phyloP scores from a whole-genome alignment of 2,329 filamentous ascomycete species.

The Calonectria pteridis region DNA sequence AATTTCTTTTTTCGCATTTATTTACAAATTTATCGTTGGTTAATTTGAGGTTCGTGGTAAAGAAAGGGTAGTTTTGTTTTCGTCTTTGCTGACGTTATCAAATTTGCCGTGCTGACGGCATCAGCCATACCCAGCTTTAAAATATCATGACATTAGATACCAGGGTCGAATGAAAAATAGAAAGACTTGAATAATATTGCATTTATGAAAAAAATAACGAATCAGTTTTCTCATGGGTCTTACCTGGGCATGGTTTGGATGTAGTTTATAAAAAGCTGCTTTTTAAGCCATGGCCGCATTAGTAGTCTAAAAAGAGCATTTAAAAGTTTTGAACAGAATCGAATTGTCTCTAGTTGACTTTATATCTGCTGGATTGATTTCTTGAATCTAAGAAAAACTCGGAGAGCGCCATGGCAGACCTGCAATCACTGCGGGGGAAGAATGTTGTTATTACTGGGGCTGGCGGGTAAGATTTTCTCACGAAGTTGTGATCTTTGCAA shows the following conservation, averaged over 20 bases:
- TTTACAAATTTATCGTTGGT: no score
- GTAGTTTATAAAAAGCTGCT: neutral
- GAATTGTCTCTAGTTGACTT: no score
- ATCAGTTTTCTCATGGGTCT: neutral
- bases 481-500: conserved; percentile 35
- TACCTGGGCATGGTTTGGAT: neutral
- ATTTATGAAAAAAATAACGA: no score
- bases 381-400: neutral
- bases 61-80: neutral
- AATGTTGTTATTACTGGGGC: conserved; percentile 83
- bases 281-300: neutral
- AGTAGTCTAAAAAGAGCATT: neutral
- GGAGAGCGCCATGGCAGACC: conserved; percentile 53
- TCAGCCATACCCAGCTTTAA: neutral
- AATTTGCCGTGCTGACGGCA: neutral
- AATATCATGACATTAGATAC: neutral
- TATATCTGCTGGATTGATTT: no score
- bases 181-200: neutral
- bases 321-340: no score
- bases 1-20: no score
- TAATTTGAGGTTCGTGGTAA: neutral
- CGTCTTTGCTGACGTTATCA: neutral
- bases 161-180: neutral
- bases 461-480: conserved; percentile 74
- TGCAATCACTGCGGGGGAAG: conserved; percentile 58